Base-by-base conservation (phyloP, 2,329 filamentous ascomycete genomes). In the Microdochium nivale region DNA sequence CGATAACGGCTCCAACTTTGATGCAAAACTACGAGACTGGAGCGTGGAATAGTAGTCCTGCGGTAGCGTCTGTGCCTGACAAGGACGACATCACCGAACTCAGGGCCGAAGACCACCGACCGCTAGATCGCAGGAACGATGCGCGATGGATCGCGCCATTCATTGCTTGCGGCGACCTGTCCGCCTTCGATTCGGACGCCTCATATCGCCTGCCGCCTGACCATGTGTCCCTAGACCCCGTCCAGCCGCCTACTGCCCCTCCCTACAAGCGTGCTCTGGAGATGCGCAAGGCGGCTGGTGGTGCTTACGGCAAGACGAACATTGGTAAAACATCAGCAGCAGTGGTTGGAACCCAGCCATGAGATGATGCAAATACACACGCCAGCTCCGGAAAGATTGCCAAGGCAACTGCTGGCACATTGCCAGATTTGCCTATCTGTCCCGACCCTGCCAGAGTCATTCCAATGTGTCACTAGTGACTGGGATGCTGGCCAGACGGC, bases 131-230 rank as follows among this genome's bases (percentile, higher is more conserved):
- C 56, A 64, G 64, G 53, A 58, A 69, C 49, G 76, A 82, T 54
- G 68, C 75, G 27, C 75, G 86, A 49, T 97, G 92, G 90, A 92
- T 97, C 59, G 90, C 91, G 3, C 90, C 92, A 0, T 99, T 99
- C 65, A 80, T 99, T 61, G 91, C 94, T n/a, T 99, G 94, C 66
- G 94, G 94, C 47, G 94, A 99, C 69, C 77, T 99, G 50, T 95
- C 90, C 24, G 85, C 89, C 11, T 99, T 91, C 72, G 94, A 99
- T 72, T 90, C 92, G 1, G 94, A 99, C 74, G 92, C 94, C 3
- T 94, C 91, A 3, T 96, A 97, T 69, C 81, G 87, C 58, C 75
- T 99, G 19, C 91, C 94, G 0, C 87, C 91, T 54, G 87, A 90
- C 58, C 82, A 95, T 63, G 80, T 95, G 50, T 91, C 87, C 59